phyloP scores from a whole-genome alignment of 257 asterid genomes.

The Fraxinus americana region DNA sequence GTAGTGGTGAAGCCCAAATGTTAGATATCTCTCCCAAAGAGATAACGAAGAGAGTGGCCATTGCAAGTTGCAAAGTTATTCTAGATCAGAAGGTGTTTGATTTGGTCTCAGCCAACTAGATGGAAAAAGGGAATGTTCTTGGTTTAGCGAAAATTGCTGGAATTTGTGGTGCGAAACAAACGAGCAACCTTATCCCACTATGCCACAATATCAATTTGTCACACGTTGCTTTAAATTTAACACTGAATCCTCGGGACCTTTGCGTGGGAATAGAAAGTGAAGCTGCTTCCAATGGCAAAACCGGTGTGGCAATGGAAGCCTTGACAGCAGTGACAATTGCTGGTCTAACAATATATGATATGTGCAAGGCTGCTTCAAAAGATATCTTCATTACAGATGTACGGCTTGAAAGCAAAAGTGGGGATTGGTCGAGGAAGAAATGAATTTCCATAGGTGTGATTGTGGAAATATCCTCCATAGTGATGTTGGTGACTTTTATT shows the following conservation, averaged over 20 bases:
- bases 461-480: not conserved
- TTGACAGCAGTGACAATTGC: slow-evolving; percentile 74
- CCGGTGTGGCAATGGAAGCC: slow-evolving; percentile 96
- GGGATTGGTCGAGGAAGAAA: slow-evolving; percentile 68
- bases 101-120: slow-evolving; percentile 74
- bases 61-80: slow-evolving; percentile 78
- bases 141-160: slow-evolving; percentile 83
- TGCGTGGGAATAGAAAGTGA: slow-evolving; percentile 67
- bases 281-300: slow-evolving; percentile 58
- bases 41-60: slow-evolving; percentile 62
- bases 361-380: slow-evolving; percentile 90
- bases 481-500: not conserved
- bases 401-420: slow-evolving; percentile 65
- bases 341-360: slow-evolving; percentile 83
- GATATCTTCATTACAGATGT: slow-evolving; percentile 62
- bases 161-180: slow-evolving; percentile 72
- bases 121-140: slow-evolving; percentile 84
- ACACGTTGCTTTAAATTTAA: slow-evolving; percentile 56
- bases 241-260: slow-evolving; percentile 46
- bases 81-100: slow-evolving; percentile 65
- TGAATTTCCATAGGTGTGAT: slow-evolving; percentile 21
- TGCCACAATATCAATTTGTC: slow-evolving; percentile 78
- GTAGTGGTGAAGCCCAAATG: slow-evolving; percentile 80
- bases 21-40: slow-evolving; percentile 76
- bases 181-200: slow-evolving; percentile 78